Evolutionary conservation across 306 rosid genomes (phyloP).

Genomic region (Quercus alba): DNA sequence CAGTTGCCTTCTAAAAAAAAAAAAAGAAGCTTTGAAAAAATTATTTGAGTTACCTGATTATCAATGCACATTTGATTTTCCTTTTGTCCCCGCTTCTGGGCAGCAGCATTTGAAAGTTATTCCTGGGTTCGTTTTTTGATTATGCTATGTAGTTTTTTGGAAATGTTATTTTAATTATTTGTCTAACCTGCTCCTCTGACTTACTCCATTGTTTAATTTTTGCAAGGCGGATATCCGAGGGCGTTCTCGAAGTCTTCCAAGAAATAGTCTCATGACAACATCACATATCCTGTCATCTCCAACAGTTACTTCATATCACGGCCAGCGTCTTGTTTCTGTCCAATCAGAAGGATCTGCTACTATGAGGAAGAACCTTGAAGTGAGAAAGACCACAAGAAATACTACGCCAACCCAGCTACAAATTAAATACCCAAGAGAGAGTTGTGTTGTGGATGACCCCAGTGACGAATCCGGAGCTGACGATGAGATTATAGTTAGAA

Average conservation of each 20-base stretch:
- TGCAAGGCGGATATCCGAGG: constrained; percentile 34
- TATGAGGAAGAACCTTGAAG: constrained; percentile 38
- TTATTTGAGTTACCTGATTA: not conserved
- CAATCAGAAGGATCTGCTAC: constrained; percentile 66
- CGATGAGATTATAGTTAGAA: constrained; percentile 73
- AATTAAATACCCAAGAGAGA: constrained; percentile 19
- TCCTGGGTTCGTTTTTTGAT: not conserved
- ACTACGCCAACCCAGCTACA: constrained; percentile 23
- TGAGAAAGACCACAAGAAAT: constrained; percentile 23
- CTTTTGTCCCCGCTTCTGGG: not conserved
- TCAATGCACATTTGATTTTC: not conserved
- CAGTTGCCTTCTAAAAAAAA: not conserved
- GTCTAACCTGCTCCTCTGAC: not conserved
- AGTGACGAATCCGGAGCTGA: constrained; percentile 83
- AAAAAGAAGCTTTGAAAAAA: not conserved
- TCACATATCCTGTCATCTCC: constrained; percentile 59
- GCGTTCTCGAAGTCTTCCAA: constrained; percentile 34
- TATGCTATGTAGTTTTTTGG: not conserved
- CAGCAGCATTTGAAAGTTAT: not conserved
- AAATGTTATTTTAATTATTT: not conserved
- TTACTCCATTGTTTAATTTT: not conserved
- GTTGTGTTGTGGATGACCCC: constrained; percentile 37
- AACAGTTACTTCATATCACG: constrained; percentile 23
- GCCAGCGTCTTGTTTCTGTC: constrained; percentile 46
- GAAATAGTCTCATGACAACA: constrained; percentile 23